phyloP scores from a whole-genome alignment of 2,329 filamentous ascomycete species.

The Dactylonectria macrodidyma region DNA sequence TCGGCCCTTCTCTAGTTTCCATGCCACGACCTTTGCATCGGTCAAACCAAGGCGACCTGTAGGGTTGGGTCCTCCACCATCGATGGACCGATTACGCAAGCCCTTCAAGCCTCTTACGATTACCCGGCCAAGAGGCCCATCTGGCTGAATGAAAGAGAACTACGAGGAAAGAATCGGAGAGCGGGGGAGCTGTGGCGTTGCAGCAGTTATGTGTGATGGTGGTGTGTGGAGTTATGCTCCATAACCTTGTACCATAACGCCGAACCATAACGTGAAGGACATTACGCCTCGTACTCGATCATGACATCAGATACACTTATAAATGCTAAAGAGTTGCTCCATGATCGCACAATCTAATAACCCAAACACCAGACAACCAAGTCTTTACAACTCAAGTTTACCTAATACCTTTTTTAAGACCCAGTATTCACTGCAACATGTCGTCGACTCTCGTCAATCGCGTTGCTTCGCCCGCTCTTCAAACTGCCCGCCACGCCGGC shows the following conservation, averaged over 20 bases:
- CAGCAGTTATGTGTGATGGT: neutral
- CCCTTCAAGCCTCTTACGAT: constrained; percentile 73
- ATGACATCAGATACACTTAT: constrained; percentile 12
- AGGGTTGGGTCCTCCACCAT: constrained; percentile 61
- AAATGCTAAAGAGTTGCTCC: neutral
- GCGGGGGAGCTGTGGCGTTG: neutral
- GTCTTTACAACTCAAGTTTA: neutral
- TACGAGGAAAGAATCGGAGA: neutral
- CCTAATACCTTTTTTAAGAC: neutral
- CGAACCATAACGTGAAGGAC: constrained; percentile 23
- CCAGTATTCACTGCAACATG: constrained; percentile 29
- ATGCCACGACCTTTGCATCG: constrained; percentile 66
- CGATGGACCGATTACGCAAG: constrained; percentile 66
- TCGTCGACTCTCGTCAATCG: constrained; percentile 38
- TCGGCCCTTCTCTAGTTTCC: constrained; percentile 61
- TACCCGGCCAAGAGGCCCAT: constrained; percentile 55
- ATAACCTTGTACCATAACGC: constrained; percentile 16
- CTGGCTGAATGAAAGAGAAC: constrained; percentile 1
- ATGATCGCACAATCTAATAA: neutral
- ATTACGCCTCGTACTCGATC: constrained; percentile 1
- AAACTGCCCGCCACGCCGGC: constrained; percentile 32
- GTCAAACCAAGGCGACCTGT: constrained; percentile 59
- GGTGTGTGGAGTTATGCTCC: constrained; percentile 6
- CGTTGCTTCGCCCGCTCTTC: constrained; percentile 31
- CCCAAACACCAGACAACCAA: neutral